Evolutionary conservation across 371 early-diverging fungal genomes (phyloP).

Genomic region (Actinomortierella ambigua): DNA sequence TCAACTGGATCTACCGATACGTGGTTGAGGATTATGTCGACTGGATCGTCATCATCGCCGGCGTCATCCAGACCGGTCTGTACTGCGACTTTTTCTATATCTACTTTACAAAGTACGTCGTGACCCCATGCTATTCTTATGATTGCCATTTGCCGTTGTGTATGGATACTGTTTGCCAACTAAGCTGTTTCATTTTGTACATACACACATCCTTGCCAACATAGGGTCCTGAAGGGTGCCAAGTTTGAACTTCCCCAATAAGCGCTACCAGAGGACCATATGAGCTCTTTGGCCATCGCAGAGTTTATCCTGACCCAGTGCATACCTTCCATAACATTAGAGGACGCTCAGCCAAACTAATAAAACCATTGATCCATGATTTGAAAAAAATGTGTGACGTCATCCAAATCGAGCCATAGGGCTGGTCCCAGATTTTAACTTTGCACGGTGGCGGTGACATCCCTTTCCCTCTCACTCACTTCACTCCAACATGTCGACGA

Average conservation of each 20-base stretch:
- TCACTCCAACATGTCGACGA: background rate
- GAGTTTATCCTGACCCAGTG: too few relatives aligned
- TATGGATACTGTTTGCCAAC: background rate
- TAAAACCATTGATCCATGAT: too few relatives aligned
- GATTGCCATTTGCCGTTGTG: background rate
- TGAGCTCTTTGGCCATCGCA: too few relatives aligned
- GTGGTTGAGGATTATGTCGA: slow-evolving; percentile 69
- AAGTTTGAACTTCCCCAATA: slow-evolving; percentile 80
- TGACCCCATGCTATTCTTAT: background rate
- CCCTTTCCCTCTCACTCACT: background rate
- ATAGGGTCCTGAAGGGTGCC: slow-evolving; percentile 86
- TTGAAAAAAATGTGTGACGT: too few relatives aligned
- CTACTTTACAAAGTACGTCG: slow-evolving; percentile 87
- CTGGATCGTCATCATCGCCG: slow-evolving; percentile 75
- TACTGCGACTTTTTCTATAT: slow-evolving; percentile 99
- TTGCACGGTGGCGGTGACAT: too few relatives aligned
- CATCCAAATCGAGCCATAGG: too few relatives aligned
- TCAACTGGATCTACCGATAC: slow-evolving; percentile 97
- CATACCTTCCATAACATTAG: too few relatives aligned
- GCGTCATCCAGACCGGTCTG: slow-evolving; percentile 94
- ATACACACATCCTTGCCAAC: background rate
- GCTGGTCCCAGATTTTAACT: too few relatives aligned
- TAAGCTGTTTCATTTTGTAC: background rate
- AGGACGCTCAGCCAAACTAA: too few relatives aligned
- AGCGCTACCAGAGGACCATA: background rate